Base-by-base conservation (phyloP, 176 grass and related monocot species). In the Juncus inflexus region DNA sequence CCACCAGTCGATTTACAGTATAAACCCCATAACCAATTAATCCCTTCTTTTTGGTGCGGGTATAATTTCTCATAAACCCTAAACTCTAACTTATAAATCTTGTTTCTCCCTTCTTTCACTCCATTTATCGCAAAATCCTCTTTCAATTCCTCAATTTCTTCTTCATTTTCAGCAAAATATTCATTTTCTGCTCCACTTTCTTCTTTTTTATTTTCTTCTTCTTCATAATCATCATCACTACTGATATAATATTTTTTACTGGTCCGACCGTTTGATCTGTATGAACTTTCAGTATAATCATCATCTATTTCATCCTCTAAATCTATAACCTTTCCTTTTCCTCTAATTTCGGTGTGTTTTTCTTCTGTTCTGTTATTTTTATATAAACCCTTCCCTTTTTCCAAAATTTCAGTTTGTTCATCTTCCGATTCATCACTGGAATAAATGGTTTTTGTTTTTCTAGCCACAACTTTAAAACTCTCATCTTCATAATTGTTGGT, bases 21-120 rank as follows among this genome's bases (percentile, higher is more conserved):
- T 52, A 89, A 76, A 9, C 70, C 59, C 92, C 92, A 97, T 57
- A 91, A 79, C 87, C 87, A 97, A 11, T 60, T 66, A 71, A 97
- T 79, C 13, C 92, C 92, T 14, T 88, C 85, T 36, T 67, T 74
- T 63, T 97, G 92, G 42, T 97, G 82, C 19, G 60, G 43, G 51
- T 86, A 97, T 61, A 97, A 75, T 64, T 81, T 96, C 9, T 75
- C 63, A 9, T 81, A 76, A 79, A 97, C 67, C 36, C 14, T 72
- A 67, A 73, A 62, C 0, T 63, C 59, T 35, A 97, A 78, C 67
- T 69, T 83, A 74, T 86, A 91, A 0, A 58, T 65, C 37, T 40
- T 83, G 11, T 49, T 58, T 57, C 73, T 78, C n/a, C 75, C 81
- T 9, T 82, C 75, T 6, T 86, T 76, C 40, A 38, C 39, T 45